Base-by-base conservation (phyloP, 1,284 basidiomycete species). In the Puccinia coronata region DNA sequence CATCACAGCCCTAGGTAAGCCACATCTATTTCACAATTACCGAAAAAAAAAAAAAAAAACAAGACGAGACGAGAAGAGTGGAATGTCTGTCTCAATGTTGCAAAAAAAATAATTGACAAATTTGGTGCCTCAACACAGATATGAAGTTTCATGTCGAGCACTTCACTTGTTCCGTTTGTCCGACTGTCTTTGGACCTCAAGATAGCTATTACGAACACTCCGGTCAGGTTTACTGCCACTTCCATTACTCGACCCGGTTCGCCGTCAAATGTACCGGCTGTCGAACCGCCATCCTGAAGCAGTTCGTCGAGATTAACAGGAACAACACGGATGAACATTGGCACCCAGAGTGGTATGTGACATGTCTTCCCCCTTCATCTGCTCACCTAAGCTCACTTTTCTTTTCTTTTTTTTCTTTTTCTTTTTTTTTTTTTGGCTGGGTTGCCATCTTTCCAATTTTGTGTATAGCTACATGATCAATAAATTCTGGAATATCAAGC, bases 301-400 rank as follows among this genome's bases (percentile, higher is more conserved):
- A 99, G 86, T 99, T 98, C 85, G 96, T 99, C 82, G 96, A 99
- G 88, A 98, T 99, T 88, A 99, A 99, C 86, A 90, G 96, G 83
- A 99, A 98, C 87, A 94, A 94, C 89, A 90, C 92, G 82, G 95
- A 99, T 87, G 97, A 99, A 88, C 98, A 97, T 86, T 99, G 97
- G 96, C 96, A 99, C 89, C 96, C 96, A 72, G 96, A 99, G 87
- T 99, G 96, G 87, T 98, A 99, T 87, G 98, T 99, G 96, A 43
- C 34, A 61, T 61, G 16, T 23, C 47, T 36, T 34, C 53, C 18
- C 20, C 28, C 71, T 2, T 70, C 51, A 25, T n/a, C 31, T 70
- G 49, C 51, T 36, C 34, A n/a, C 49, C 4, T 49, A n/a, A n/a
- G n/a, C n/a, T n/a, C n/a, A n/a, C n/a, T n/a, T n/a, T n/a, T n/a